Evolutionary conservation across 768 basidiomycete species (phyloP).

Genomic region (Psilocybe sp.): DNA sequence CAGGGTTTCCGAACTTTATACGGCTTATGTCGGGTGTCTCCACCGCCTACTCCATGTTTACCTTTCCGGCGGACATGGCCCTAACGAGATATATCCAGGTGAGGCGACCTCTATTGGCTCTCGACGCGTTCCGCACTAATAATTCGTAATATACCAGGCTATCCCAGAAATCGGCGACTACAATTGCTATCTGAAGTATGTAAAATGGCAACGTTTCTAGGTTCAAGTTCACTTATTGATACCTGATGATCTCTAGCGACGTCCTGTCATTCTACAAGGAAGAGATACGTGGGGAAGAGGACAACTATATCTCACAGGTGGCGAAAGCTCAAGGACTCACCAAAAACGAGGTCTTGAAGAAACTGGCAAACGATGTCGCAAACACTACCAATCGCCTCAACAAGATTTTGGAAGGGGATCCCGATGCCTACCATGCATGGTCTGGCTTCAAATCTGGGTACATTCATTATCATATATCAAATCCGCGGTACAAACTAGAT

Average conservation of each 20-base stretch:
- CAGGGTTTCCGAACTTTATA: constrained; percentile 18
- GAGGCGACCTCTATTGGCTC: neutral
- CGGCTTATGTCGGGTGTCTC: constrained; percentile 27
- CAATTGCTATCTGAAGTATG: neutral
- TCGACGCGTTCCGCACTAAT: neutral
- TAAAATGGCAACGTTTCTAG: no score
- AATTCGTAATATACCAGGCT: neutral
- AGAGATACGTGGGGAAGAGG: no score
- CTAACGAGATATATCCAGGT: constrained; percentile 22
- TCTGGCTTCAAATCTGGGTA: constrained; percentile 23
- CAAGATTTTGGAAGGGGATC: constrained; percentile 19
- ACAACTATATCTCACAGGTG: constrained; percentile 27
- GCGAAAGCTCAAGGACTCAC: constrained; percentile 20
- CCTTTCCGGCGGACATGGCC: constrained; percentile 30
- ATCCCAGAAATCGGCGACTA: neutral
- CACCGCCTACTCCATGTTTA: constrained; percentile 31
- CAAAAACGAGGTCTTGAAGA: constrained; percentile 22
- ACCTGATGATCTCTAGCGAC: constrained; percentile 24
- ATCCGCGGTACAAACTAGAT: constrained; percentile 15
- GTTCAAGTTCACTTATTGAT: neutral
- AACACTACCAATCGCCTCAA: constrained; percentile 1
- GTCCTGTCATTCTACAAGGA: constrained; percentile 40
- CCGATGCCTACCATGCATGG: constrained; percentile 6
- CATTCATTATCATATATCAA: constrained; percentile 22
- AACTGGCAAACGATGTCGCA: constrained; percentile 22